Evolutionary conservation across 768 basidiomycete species (phyloP).

Genomic region (Suillus lakei): DNA sequence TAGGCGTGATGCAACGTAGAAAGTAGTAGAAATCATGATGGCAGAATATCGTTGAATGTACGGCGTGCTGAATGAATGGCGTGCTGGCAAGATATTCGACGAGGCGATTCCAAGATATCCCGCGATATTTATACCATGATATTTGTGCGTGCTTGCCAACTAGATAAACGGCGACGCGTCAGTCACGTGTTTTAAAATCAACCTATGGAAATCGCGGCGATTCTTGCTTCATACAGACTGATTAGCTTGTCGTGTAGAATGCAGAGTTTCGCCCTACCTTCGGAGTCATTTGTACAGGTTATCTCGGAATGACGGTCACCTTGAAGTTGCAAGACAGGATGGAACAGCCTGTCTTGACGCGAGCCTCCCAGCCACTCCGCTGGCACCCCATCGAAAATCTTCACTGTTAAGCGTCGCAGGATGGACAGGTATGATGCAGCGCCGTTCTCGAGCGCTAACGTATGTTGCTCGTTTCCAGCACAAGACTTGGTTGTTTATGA

Average conservation of each 20-base stretch:
- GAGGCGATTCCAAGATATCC: background rate
- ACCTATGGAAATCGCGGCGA: too few relatives aligned
- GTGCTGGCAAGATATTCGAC: background rate
- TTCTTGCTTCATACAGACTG: background rate
- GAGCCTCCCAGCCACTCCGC: background rate
- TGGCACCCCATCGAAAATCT: background rate
- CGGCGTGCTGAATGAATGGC: background rate
- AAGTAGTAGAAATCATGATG: background rate
- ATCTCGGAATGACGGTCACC: background rate
- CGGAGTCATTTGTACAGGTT: too few relatives aligned
- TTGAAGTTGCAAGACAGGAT: background rate
- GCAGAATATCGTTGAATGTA: background rate
- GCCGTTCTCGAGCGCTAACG: background rate
- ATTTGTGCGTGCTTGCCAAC: slow-evolving; percentile 1
- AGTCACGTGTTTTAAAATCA: background rate
- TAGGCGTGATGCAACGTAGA: background rate
- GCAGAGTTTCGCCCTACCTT: background rate
- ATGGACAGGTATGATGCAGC: background rate
- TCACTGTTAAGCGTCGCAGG: background rate
- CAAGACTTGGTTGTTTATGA: background rate
- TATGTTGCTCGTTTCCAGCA: background rate
- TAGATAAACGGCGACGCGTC: background rate
- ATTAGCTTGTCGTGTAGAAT: background rate
- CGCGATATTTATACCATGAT: background rate
- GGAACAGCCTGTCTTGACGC: background rate